These are phyloP conservation scores for Rostrohypoxylon terebratum DNA, from an alignment of 495 filamentous ascomycete genomes.

Conservation along the genomic window DNA sequence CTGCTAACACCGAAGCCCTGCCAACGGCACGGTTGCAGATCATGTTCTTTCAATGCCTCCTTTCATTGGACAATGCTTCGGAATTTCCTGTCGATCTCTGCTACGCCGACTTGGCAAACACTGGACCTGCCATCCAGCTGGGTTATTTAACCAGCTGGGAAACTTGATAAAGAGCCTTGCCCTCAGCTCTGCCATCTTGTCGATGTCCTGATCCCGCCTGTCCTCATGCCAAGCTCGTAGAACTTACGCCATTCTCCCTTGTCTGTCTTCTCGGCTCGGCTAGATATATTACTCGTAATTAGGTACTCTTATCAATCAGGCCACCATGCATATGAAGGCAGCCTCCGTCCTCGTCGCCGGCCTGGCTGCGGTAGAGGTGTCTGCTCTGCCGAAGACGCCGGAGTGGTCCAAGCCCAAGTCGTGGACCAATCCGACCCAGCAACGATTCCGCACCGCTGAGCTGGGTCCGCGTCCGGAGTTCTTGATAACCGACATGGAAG, in stretches of 20 bases:
- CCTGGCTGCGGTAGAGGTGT: constrained; percentile 41
- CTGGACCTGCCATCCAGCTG: not conserved
- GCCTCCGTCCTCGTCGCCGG: constrained; percentile 29
- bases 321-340: constrained; percentile 37
- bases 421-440: constrained; percentile 19
- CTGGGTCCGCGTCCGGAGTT: constrained; percentile 70
- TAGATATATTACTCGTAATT: not conserved
- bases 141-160: not conserved
- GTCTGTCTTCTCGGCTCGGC: not conserved
- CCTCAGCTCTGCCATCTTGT: constrained; percentile 16
- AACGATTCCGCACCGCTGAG: constrained; percentile 54
- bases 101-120: constrained; percentile 3
- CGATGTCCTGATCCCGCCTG: constrained; percentile 1
- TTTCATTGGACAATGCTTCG: constrained; percentile 41
- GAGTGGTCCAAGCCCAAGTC: constrained; percentile 14
- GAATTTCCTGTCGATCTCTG: constrained; percentile 25
- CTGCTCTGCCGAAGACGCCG: constrained; percentile 31
- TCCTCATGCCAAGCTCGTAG: not conserved
- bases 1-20: not conserved
- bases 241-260: not conserved
- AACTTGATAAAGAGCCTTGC: constrained; percentile 22
- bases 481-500: constrained; percentile 69
- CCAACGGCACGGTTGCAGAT: constrained; percentile 3
- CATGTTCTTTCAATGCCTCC: constrained; percentile 12
- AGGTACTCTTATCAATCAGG: not conserved